Percentiles rank a stretch among this genome's conserved stretches.
These are phyloP conservation scores for Puya raimondii DNA, from an alignment of 176 grass and related monocot genomes.

Conservation along the genomic window DNA sequence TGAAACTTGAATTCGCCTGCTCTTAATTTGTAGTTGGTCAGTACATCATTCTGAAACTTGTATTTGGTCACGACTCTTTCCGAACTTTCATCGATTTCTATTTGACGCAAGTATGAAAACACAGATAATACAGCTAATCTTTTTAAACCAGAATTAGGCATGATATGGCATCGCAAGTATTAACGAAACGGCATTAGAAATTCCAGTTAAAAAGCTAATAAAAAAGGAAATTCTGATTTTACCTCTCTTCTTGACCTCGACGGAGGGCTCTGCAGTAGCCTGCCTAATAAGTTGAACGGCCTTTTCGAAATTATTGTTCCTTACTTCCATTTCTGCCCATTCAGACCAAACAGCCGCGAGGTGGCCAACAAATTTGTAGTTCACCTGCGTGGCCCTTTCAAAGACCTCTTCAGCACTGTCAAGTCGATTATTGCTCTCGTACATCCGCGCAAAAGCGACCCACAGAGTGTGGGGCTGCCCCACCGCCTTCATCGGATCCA, in stretches of 20 bases:
- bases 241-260: constrained; percentile 78
- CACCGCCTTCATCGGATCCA: constrained; percentile 77
- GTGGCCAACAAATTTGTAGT: constrained; percentile 60
- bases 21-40: too few species aligned
- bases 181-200: not conserved
- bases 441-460: constrained; percentile 73
- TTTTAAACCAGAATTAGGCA: too few species aligned
- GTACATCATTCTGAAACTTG: too few species aligned
- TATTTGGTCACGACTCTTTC: too few species aligned
- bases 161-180: too few species aligned
- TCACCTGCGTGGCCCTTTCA: constrained; percentile 58
- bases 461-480: constrained; percentile 79
- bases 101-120: too few species aligned
- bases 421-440: constrained; percentile 60
- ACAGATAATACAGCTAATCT: too few species aligned
- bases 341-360: constrained; percentile 75
- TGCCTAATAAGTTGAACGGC: constrained; percentile 68
- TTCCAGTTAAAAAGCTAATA: too few species aligned
- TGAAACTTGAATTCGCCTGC: too few species aligned
- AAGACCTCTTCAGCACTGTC: constrained; percentile 71
- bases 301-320: constrained; percentile 51
- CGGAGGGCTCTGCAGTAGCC: constrained; percentile 68
- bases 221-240: not conserved
- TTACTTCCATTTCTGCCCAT: constrained; percentile 77
- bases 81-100: too few species aligned